Conservation (phyloP, 805 yeast species). For the Candida andamanensis region DNA sequence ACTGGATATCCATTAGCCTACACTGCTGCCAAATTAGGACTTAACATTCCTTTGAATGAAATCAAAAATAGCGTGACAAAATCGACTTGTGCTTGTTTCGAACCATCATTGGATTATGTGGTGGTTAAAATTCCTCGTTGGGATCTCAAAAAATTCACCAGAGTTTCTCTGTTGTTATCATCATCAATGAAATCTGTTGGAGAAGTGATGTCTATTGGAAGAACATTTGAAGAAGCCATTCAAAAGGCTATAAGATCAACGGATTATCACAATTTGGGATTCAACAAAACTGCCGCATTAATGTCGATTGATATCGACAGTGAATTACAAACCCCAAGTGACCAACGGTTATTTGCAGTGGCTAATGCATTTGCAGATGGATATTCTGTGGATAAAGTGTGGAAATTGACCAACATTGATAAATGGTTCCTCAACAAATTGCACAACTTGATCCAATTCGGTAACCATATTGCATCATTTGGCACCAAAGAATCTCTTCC, state of each 20-base stretch:
- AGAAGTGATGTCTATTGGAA: slow-evolving; percentile 98
- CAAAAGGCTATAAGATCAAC: slow-evolving; percentile 96
- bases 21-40: slow-evolving; percentile 95
- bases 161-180: slow-evolving; percentile 81
- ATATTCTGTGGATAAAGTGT: slow-evolving; percentile 87
- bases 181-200: slow-evolving; percentile 99
- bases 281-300: slow-evolving; percentile 76
- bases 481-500: slow-evolving; percentile 63
- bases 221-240: slow-evolving; percentile 95
- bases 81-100: slow-evolving; percentile 93
- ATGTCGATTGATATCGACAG: slow-evolving; percentile 89
- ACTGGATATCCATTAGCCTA: slow-evolving; percentile 98
- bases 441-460: slow-evolving; percentile 67
- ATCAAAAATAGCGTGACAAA: slow-evolving; percentile 93
- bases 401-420: slow-evolving; percentile 88
- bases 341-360: slow-evolving; percentile 91
- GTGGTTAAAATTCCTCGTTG: slow-evolving; percentile 98
- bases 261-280: slow-evolving; percentile 93
- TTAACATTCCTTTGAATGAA: slow-evolving; percentile 87
- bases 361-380: slow-evolving; percentile 91
- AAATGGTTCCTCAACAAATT: slow-evolving; percentile 94
- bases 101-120: slow-evolving; percentile 93
- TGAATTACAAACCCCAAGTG: slow-evolving; percentile 96
- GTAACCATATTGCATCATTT: slow-evolving; percentile 52
- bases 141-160: slow-evolving; percentile 93